phyloP scores from a whole-genome alignment of 2,329 filamentous ascomycete genomes.

The Cryoendolithus antarcticus region DNA sequence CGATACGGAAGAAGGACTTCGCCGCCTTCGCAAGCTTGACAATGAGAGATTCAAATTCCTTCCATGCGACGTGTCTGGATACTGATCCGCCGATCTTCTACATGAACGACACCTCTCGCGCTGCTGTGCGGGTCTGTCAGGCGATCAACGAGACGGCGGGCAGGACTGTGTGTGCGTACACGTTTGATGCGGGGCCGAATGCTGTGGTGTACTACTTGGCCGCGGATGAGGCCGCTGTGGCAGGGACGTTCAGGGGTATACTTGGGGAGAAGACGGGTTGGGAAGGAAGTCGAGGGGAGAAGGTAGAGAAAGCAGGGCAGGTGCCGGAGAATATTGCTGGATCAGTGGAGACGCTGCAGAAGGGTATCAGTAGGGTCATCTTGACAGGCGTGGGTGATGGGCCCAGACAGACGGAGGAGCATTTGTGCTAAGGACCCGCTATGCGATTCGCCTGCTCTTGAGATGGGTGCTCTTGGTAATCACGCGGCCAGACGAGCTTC shows the following conservation, averaged over 20 bases:
- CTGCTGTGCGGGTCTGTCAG: constrained; percentile 80
- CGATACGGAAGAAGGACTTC: constrained; percentile 70
- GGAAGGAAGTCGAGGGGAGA: constrained; percentile 45
- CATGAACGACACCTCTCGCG: constrained; percentile 84
- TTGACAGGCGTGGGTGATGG: constrained; percentile 85
- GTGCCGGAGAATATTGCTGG: constrained; percentile 50
- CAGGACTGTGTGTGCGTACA: constrained; percentile 78
- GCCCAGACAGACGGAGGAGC: constrained; percentile 63
- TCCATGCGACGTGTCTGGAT: constrained; percentile 90
- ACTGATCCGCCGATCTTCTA: constrained; percentile 98
- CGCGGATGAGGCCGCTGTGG: constrained; percentile 58
- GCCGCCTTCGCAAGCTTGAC: constrained; percentile 76
- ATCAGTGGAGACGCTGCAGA: constrained; percentile 47
- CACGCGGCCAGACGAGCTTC: no score
- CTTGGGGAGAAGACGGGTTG: constrained; percentile 56
- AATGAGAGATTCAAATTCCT: constrained; percentile 94
- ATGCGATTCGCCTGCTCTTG: no score
- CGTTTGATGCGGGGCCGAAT: constrained; percentile 94
- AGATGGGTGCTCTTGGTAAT: no score
- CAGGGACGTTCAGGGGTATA: constrained; percentile 64
- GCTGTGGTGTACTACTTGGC: constrained; percentile 92
- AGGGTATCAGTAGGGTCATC: constrained; percentile 80
- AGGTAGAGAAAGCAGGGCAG: constrained; percentile 38
- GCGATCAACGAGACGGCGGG: constrained; percentile 72
- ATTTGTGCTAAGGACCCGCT: constrained; percentile 10